A percentile compares a stretch with the other conserved stretches of the same genome.
Evolutionary conservation across 2,329 filamentous ascomycete species (phyloP).

Genomic region (Aspergillus sp.): DNA sequence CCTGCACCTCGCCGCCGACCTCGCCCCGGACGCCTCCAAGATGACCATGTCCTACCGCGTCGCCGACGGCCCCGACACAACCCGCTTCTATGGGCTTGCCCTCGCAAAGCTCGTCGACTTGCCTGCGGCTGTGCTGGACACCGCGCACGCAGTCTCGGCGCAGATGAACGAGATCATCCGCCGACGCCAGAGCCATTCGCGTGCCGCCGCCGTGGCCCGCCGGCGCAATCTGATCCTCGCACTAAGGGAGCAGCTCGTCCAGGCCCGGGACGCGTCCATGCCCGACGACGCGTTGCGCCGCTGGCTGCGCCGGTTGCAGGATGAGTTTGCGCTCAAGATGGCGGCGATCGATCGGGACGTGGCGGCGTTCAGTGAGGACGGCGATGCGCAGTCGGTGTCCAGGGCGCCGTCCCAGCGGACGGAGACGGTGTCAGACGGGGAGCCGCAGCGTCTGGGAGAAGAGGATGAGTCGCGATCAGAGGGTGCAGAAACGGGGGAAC

Average conservation of each 20-base stretch:
- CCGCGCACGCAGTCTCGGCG: slow-evolving; percentile 65
- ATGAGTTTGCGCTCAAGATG: slow-evolving; percentile 74
- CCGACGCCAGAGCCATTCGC: slow-evolving; percentile 58
- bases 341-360: slow-evolving; percentile 56
- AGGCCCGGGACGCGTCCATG: slow-evolving; percentile 66
- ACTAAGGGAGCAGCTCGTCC: slow-evolving; percentile 68
- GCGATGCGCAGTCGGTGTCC: background rate
- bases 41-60: slow-evolving; percentile 91
- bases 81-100: slow-evolving; percentile 79
- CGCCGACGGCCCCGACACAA: slow-evolving; percentile 65
- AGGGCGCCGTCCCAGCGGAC: background rate
- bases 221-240: slow-evolving; percentile 71
- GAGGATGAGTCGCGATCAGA: background rate
- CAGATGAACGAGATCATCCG: slow-evolving; percentile 60
- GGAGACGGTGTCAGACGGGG: background rate
- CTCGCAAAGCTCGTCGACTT: slow-evolving; percentile 74
- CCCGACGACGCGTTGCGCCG: slow-evolving; percentile 60
- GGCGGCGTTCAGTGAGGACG: slow-evolving; percentile 12
- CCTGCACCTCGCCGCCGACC: slow-evolving; percentile 74
- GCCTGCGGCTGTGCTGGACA: slow-evolving; percentile 64
- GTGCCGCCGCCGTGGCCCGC: slow-evolving; percentile 58
- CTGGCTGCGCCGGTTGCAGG: slow-evolving; percentile 68
- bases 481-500: background rate
- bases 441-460: background rate
- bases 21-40: slow-evolving; percentile 54